A percentile compares a stretch with the other conserved stretches of the same genome.
Evolutionary conservation across 768 basidiomycete genomes (phyloP).

Genomic region (Mycena leptocephala): DNA sequence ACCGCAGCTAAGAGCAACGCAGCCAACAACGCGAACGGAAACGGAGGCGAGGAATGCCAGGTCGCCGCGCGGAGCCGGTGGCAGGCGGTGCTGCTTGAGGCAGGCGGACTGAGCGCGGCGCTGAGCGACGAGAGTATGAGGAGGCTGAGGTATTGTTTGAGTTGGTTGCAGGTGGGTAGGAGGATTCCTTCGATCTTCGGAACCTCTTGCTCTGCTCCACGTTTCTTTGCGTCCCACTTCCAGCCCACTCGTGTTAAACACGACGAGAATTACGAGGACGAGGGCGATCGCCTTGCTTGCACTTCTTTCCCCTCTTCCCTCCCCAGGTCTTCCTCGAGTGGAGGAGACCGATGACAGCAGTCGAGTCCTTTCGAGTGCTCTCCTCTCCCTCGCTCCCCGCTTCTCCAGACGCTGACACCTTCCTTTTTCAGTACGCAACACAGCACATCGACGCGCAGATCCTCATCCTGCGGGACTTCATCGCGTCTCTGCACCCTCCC

Average conservation of each 20-base stretch:
- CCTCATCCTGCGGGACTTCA: slow-evolving; percentile 87
- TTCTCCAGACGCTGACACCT: slow-evolving; percentile 5
- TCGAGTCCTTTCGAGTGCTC: too few species aligned
- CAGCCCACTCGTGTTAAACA: too few species aligned
- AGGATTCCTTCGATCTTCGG: neutral
- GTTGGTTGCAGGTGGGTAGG: slow-evolving; percentile 85
- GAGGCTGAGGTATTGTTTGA: slow-evolving; percentile 86
- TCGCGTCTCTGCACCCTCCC: slow-evolving; percentile 74
- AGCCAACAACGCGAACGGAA: slow-evolving; percentile 21
- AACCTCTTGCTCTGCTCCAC: too few species aligned
- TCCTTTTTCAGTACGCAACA: slow-evolving; percentile 80
- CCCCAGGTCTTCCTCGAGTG: neutral
- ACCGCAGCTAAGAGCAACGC: neutral
- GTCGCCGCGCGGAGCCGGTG: slow-evolving; percentile 85
- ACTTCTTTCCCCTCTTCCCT: neutral
- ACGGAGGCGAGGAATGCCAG: slow-evolving; percentile 50
- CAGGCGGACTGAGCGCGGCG: slow-evolving; percentile 90
- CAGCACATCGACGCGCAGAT: slow-evolving; percentile 92
- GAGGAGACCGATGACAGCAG: too few species aligned
- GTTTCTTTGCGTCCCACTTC: too few species aligned
- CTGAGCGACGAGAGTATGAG: slow-evolving; percentile 94
- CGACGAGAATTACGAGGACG: too few species aligned
- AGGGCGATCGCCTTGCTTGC: too few species aligned
- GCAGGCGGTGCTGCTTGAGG: slow-evolving; percentile 90
- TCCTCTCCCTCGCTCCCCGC: too few species aligned